A percentile compares a stretch with the other conserved stretches of the same genome.
Evolutionary conservation across 2,329 filamentous ascomycete species (phyloP).

Genomic region (Colletotrichum cuscutae): DNA sequence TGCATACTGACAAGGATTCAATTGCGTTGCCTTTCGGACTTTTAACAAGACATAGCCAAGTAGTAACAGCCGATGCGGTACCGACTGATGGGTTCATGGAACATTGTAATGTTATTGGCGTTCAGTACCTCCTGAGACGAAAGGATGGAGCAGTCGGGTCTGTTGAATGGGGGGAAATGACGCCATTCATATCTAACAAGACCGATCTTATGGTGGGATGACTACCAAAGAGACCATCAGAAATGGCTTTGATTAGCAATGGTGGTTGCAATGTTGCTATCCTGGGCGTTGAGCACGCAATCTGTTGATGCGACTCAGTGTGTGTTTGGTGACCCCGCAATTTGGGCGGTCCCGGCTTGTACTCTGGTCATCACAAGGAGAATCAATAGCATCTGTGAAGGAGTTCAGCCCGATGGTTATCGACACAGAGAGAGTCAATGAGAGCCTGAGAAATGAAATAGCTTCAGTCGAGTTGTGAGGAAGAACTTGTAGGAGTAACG

Average conservation of each 20-base stretch:
- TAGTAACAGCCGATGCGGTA: constrained; percentile 10
- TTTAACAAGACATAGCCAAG: neutral
- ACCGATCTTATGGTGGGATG: neutral
- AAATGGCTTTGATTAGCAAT: constrained; percentile 24
- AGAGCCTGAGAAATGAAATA: neutral
- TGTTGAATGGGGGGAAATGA: constrained; percentile 17
- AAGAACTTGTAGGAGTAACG: neutral
- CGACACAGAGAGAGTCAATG: neutral
- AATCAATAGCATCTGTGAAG: neutral
- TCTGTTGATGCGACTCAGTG: constrained; percentile 16
- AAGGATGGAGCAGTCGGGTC: neutral
- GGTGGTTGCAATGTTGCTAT: constrained; percentile 30
- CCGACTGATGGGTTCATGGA: constrained; percentile 1
- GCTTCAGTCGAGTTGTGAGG: neutral
- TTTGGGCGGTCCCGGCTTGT: neutral
- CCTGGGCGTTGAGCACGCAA: constrained; percentile 29
- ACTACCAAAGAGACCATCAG: neutral
- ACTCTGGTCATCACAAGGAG: neutral
- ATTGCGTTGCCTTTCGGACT: constrained; percentile 46
- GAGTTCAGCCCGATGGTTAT: neutral
- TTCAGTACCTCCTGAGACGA: neutral
- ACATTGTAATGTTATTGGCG: constrained; percentile 8
- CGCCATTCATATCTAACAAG: constrained; percentile 17
- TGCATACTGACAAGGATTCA: constrained; percentile 61
- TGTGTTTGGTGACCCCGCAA: constrained; percentile 19